Conservation (phyloP, 2,329 filamentous ascomycete genomes). For the Colletotrichum nymphaeae region DNA sequence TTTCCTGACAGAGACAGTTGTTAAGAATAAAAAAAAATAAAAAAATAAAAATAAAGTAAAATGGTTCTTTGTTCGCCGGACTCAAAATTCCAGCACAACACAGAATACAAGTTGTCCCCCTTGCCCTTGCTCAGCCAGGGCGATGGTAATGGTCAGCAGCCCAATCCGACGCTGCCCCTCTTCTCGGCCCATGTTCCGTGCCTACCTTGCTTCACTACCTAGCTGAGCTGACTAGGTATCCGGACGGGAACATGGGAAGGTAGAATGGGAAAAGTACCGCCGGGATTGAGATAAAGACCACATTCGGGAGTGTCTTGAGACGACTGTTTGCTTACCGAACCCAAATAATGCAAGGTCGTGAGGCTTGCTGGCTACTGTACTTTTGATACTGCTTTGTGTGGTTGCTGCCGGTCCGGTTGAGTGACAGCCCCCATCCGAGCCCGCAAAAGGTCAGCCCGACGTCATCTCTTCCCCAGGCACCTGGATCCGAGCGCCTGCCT, state of each 20-base stretch:
- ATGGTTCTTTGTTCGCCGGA: neutral
- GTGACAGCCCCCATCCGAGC: neutral
- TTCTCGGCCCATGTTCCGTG: neutral
- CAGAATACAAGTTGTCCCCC: neutral
- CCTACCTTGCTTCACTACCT: neutral
- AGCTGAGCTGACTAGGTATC: too few relatives aligned
- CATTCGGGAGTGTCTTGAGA: neutral
- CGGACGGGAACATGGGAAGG: too few relatives aligned
- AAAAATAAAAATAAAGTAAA: too few relatives aligned
- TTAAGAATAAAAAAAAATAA: neutral
- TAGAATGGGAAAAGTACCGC: neutral
- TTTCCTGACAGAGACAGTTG: neutral
- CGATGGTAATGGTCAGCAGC: neutral
- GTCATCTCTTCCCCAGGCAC: neutral
- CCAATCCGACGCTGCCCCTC: neutral
- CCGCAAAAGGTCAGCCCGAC: neutral
- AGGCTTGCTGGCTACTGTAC: neutral
- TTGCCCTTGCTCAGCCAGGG: too few relatives aligned
- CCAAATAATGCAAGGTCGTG: slow-evolving; percentile 3
- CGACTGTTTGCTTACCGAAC: slow-evolving; percentile 5
- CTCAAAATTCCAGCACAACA: neutral
- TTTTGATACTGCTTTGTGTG: too few relatives aligned
- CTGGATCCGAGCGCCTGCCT: neutral
- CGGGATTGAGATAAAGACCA: neutral
- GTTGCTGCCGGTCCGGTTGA: too few relatives aligned